Conservation (phyloP, 2,329 filamentous ascomycete species). For the Atkinsonella texensis region DNA sequence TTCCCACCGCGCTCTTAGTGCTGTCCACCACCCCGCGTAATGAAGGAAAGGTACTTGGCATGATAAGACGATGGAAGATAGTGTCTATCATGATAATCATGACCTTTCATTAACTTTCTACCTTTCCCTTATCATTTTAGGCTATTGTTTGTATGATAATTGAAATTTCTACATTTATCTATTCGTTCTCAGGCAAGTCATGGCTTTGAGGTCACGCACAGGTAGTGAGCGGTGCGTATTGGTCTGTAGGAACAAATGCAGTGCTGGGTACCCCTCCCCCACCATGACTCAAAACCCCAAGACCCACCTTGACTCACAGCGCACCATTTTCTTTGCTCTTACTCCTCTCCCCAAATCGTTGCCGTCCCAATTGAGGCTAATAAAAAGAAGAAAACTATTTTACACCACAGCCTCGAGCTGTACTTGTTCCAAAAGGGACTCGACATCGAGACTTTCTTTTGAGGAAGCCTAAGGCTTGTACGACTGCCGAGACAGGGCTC, state of each 20-base stretch:
- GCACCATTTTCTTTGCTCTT: not conserved
- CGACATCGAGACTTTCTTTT: not conserved
- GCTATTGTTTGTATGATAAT: no score
- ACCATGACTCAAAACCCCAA: not conserved
- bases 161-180: not conserved
- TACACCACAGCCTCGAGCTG: not conserved
- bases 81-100: not conserved
- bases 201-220: no score
- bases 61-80: not conserved
- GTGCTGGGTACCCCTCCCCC: not conserved
- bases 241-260: not conserved
- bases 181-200: not conserved
- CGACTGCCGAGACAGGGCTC: not conserved
- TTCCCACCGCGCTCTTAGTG: not conserved
- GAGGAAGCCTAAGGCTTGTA: not conserved
- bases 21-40: not conserved
- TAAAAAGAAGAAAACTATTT: not conserved
- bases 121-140: no score
- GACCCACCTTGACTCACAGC: constrained; percentile 5
- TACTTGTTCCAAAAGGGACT: not conserved
- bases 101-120: no score
- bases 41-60: not conserved
- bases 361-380: not conserved
- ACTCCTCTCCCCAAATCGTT: not conserved
- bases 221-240: no score